Percentiles rank a stretch among this genome's conserved stretches.
Conservation (phyloP, 306 rosid species). For the Fragaria iinumae region DNA sequence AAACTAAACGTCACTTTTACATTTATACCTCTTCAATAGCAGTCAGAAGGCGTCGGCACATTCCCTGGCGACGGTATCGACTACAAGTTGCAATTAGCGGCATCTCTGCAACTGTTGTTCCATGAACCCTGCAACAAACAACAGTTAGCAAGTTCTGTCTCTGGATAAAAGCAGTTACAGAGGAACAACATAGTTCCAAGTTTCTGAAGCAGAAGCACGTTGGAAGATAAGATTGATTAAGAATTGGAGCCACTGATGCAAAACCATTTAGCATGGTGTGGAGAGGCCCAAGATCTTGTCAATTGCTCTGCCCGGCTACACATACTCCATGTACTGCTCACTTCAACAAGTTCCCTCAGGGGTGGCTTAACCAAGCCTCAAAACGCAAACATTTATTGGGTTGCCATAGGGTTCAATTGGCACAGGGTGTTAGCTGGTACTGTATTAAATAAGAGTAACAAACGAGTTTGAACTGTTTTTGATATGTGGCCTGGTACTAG, state of each 20-base stretch:
- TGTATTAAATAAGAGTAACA: not conserved
- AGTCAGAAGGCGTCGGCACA: conserved; percentile 82
- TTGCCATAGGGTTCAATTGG: not conserved
- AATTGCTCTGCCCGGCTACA: not conserved
- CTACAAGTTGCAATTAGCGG: conserved; percentile 98
- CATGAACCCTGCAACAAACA: conserved; percentile 72
- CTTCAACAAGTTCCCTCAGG: not conserved
- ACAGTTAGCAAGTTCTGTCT: conserved; percentile 8
- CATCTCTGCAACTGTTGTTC: conserved; percentile 88
- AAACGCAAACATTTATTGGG: not conserved
- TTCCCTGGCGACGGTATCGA: conserved; percentile 85
- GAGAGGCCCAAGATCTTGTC: not conserved
- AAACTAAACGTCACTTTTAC: not conserved
- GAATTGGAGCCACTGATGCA: not conserved
- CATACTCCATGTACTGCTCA: not conserved
- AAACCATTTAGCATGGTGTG: not conserved
- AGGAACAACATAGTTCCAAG: not conserved
- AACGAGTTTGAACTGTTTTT: not conserved
- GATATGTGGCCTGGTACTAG: not conserved
- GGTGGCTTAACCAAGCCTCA: not conserved
- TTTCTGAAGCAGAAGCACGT: not conserved
- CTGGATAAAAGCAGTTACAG: not conserved
- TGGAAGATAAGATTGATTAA: not conserved
- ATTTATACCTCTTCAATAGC: conserved; percentile 76
- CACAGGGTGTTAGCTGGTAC: not conserved